Base-by-base conservation (phyloP, 2,329 filamentous ascomycete species). In the Rutstroemia sydowiana region DNA sequence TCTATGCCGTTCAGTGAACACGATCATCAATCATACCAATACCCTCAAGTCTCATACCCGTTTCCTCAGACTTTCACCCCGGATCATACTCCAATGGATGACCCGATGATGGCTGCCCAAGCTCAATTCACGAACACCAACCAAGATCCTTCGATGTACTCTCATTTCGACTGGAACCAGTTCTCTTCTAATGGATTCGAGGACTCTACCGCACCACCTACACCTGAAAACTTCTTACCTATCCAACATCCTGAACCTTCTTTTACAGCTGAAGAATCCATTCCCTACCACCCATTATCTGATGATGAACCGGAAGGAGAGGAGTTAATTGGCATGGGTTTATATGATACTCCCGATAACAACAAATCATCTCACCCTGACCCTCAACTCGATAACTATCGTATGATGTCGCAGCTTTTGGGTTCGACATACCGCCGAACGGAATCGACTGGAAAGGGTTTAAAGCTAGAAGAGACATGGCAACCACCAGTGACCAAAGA, bases 401-500 rank as follows among this genome's bases (percentile, higher is more conserved):
- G 74, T 45, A 74, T 74, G 3, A 50, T 60, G 5, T 77, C 79
- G 52, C 74, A 75, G 23, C 66, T 87, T 16, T 68, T 82, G 43
- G 76, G 77, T 21, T 70, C 77, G 7, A 66, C 72, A 1, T 75
- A 73, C 58, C 69, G 71, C 39, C 64, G 64, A 6, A 59, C 67
- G 0, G 74, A 76, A 57, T 71, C 76, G 3, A 74, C 71, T 16
- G 86, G 87, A 52, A 88, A 88, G 67, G 87, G 87, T 0, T 71
- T 92, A 59, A 92, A 90, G 66, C 72, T 93, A 3, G 87, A 92
- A 68, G 87, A 91, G 66, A 87, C 86, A 0, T 92, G 77, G 86
- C 84, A 81, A 66, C 87, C 76, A 16, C 84, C 83, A 1, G 75
- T 74, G 9, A 70, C 72, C 2, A 71, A 77, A 23, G 78, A 84